Evolutionary conservation across 2,329 filamentous ascomycete genomes (phyloP).

Genomic region (Aulographum hederae): DNA sequence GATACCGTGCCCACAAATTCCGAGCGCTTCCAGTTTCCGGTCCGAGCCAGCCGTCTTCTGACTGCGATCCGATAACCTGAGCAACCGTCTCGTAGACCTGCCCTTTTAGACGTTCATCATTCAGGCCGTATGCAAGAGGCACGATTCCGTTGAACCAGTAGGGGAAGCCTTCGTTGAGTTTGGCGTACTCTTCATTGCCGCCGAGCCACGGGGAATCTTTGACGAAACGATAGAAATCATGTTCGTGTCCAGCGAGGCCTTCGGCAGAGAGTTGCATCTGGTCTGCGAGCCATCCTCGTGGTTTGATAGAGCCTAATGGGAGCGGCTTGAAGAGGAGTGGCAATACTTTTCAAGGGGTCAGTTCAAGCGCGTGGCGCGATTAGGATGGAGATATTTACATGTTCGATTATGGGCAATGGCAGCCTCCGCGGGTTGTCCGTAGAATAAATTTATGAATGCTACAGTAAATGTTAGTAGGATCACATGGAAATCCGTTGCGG

Average conservation of each 20-base stretch:
- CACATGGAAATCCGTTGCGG: too few relatives aligned
- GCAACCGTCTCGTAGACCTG: constrained; percentile 28
- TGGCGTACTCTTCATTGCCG: constrained; percentile 31
- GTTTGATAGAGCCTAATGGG: constrained; percentile 30
- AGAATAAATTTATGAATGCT: not conserved
- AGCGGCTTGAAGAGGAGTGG: constrained; percentile 21
- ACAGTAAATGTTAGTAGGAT: too few relatives aligned
- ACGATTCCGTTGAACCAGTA: constrained; percentile 43
- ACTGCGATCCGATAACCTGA: constrained; percentile 30
- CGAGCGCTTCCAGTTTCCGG: constrained; percentile 26
- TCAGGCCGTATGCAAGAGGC: constrained; percentile 32
- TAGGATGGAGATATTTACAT: too few relatives aligned
- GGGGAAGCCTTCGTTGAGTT: constrained; percentile 34
- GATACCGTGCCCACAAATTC: constrained; percentile 35
- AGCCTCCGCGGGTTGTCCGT: too few relatives aligned
- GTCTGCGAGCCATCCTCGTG: constrained; percentile 33
- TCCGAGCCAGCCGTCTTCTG: constrained; percentile 39
- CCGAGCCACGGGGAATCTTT: constrained; percentile 33
- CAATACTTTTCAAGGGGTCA: too few relatives aligned
- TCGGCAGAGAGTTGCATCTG: constrained; percentile 30
- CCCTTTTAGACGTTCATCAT: constrained; percentile 29
- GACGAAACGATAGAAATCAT: constrained; percentile 38
- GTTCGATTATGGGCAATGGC: too few relatives aligned
- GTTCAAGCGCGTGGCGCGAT: too few relatives aligned
- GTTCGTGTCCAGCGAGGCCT: constrained; percentile 34